Evolutionary conservation across 495 filamentous ascomycete genomes (phyloP), one percentile per base, ranked within the genome.

Genomic region (Coniosporium apollinis): DNA sequence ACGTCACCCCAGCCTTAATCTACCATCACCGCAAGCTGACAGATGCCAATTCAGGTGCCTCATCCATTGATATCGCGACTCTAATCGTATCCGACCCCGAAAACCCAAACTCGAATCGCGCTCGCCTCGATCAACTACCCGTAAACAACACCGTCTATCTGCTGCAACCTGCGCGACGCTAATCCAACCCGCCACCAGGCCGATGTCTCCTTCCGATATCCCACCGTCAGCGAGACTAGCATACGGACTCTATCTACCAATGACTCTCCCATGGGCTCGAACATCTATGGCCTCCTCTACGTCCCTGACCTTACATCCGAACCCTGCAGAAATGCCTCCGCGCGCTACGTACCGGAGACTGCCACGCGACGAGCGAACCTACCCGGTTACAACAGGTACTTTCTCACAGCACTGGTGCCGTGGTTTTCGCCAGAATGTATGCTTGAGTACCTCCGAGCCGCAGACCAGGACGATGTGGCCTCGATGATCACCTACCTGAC

Each of bases 371-470:
- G 67, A 40, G 52, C 62, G 33, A 71, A 89, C 47, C 67, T 94
- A 2, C 74, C 78, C 1, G 28, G 42, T 1, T 47, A 46, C 15
- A 38, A 58, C 20, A n/a, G n/a, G n/a, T 66, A 67, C 38, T 61
- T 70, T 3, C 65, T 75, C n/a, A 69, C 93, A 26, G 86, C 73
- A 14, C 55, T 93, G n/a, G 84, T 78, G 6, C 87, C 87, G n/a
- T 94, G 87, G 87, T 62, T 86, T 21, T 76, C 62, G 28, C 58
- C 55, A 2, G 54, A 68, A 15, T 96, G 87, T 42, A 74, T 79
- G 6, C 52, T 60, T 28, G 65, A 70, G 21, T 93, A 79, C 49
- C 54, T 94, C 19, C 51, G 59, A 8, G 65, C 79, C 15, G 78
- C 79, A 8, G 59, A 58, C 16, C 35, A 50, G 4, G 70, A 69